Conservation (phyloP, 1,139 yeast genomes). For the Scheffersomyces cryptocercus region DNA sequence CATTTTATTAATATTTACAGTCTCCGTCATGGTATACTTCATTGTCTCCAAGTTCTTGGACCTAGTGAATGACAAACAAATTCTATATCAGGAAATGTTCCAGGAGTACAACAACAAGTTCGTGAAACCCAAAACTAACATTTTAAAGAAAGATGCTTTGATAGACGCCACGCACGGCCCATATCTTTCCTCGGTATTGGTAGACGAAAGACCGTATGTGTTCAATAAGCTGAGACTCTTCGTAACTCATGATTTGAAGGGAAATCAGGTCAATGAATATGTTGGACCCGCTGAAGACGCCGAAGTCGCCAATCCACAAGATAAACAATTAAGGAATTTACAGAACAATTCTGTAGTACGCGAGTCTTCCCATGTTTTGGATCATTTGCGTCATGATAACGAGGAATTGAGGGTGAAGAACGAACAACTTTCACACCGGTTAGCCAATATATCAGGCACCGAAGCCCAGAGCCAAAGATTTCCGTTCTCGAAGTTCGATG, state of each 20-base stretch:
- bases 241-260: slow-evolving; percentile 48
- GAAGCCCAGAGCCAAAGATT: slow-evolving; percentile 6
- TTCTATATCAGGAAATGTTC: slow-evolving; percentile 61
- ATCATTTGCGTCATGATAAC: slow-evolving; percentile 12
- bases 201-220: slow-evolving; percentile 29
- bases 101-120: slow-evolving; percentile 65
- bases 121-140: slow-evolving; percentile 61
- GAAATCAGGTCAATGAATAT: slow-evolving; percentile 23
- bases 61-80: slow-evolving; percentile 58
- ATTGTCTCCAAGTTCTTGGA: slow-evolving; percentile 47
- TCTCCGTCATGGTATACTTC: slow-evolving; percentile 41
- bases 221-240: slow-evolving; percentile 44
- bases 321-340: slow-evolving; percentile 4
- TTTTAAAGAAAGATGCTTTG: slow-evolving; percentile 59
- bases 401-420: slow-evolving; percentile 13
- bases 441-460: slow-evolving; percentile 2
- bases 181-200: slow-evolving; percentile 29
- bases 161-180: slow-evolving; percentile 60
- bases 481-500: slow-evolving; percentile 5
- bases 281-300: slow-evolving; percentile 2
- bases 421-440: slow-evolving; percentile 11
- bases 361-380: slow-evolving; percentile 14
- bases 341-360: slow-evolving; percentile 7
- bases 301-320: neutral
- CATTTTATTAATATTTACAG: slow-evolving; percentile 21